phyloP scores from a whole-genome alignment of 2,329 filamentous ascomycete species.

The Rhynchosporium graminicola region DNA sequence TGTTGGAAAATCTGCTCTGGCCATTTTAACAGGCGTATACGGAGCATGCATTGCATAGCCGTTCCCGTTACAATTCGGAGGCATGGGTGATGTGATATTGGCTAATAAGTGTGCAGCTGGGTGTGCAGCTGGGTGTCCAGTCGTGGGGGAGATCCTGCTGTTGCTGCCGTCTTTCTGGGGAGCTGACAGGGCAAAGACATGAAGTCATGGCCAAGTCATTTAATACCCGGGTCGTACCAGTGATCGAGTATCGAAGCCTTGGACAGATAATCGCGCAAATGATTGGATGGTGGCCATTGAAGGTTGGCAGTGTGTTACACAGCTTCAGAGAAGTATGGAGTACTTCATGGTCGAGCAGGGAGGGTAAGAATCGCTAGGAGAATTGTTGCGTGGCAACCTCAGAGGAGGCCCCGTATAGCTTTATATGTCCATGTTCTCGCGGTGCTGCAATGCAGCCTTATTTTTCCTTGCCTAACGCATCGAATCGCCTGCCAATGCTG shows the following conservation, averaged over 20 bases:
- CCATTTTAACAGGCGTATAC: slow-evolving; percentile 5
- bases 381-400: slow-evolving; percentile 36
- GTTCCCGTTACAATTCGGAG: slow-evolving; percentile 1
- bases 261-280: background rate
- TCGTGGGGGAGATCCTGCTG: background rate
- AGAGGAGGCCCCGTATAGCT: slow-evolving; percentile 37
- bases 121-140: background rate
- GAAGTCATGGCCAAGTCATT: slow-evolving; percentile 12
- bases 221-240: background rate
- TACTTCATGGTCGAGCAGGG: slow-evolving; percentile 10
- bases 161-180: background rate
- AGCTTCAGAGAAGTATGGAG: slow-evolving; percentile 16
- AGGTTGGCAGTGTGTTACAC: slow-evolving; percentile 17
- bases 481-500: slow-evolving; percentile 37
- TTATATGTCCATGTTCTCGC: slow-evolving; percentile 21
- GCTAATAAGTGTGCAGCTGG: background rate
- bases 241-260: slow-evolving; percentile 2
- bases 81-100: slow-evolving; percentile 1
- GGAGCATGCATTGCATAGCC: slow-evolving; percentile 3
- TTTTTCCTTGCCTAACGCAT: slow-evolving; percentile 35
- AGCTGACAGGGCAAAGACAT: background rate
- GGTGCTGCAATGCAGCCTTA: slow-evolving; percentile 30
- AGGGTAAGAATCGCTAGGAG: slow-evolving; percentile 3
- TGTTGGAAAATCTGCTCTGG: slow-evolving; percentile 1
- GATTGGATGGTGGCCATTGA: background rate